phyloP scores from a whole-genome alignment of 768 basidiomycete species.

The Russula emetica region DNA sequence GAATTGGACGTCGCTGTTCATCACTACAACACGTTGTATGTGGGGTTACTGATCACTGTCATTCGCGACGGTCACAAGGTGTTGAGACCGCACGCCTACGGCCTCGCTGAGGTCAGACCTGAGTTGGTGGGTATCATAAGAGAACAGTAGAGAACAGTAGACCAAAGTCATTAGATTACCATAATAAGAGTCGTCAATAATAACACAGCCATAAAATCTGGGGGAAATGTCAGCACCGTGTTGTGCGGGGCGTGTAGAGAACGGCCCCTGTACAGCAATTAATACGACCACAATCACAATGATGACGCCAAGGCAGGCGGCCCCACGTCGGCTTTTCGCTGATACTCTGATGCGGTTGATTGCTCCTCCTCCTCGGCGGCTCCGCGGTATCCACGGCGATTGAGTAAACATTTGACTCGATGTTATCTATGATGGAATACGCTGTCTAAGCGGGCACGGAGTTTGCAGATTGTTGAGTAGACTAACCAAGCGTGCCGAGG shows the following conservation, averaged over 20 bases:
- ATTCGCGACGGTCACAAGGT: no score
- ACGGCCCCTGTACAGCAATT: slow-evolving; percentile 71
- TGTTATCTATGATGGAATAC: slow-evolving; percentile 64
- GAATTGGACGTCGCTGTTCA: neutral
- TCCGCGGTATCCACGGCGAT: slow-evolving; percentile 77
- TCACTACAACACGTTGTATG: neutral
- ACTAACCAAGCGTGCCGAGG: slow-evolving; percentile 82
- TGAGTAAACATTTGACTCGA: slow-evolving; percentile 88
- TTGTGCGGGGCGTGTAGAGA: neutral
- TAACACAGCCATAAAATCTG: slow-evolving; percentile 14
- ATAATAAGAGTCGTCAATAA: slow-evolving; percentile 7
- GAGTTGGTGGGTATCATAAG: slow-evolving; percentile 8
- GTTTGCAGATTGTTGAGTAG: slow-evolving; percentile 31
- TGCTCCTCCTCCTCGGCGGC: slow-evolving; percentile 90
- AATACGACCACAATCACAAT: slow-evolving; percentile 86
- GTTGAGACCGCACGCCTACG: neutral
- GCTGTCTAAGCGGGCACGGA: neutral
- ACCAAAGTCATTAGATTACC: slow-evolving; percentile 18
- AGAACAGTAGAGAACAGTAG: neutral
- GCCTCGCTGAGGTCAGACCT: neutral
- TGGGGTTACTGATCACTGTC: neutral
- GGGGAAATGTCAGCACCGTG: neutral
- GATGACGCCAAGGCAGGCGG: slow-evolving; percentile 84
- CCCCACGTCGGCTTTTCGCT: slow-evolving; percentile 86
- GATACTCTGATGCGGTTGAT: slow-evolving; percentile 85